Evolutionary conservation across 1,139 yeast species (phyloP), one percentile per base, ranked within the genome.

Genomic region (Yamadazyma diddensiae): DNA sequence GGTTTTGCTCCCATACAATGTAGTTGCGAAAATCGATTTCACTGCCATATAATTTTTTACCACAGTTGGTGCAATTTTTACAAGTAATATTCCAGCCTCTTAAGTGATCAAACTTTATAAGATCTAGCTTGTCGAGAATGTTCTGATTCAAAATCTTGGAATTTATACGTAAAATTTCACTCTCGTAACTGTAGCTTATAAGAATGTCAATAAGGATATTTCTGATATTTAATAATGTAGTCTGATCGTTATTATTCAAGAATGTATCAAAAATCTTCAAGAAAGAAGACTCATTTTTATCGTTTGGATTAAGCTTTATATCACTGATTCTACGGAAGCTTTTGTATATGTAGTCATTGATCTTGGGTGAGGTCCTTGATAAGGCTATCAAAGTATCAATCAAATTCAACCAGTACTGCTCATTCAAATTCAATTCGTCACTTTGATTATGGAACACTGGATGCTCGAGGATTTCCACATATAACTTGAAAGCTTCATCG

Each of bases 1-100:
- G 56, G 3, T 59, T 39, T 24, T 56, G 59, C 47, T 75, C 80
- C 84, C 83, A 79, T 3, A 71, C 71, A 15, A 47, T 38, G 26
- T 50, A 71, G 28, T 68, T 56, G 8, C 55, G 58, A 2, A 67
- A 62, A 23, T 65, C 59, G 3, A 79, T 58, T 1, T 73, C 15
- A 6, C 19, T 21, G 0, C 95, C 95, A 73, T 84, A 77, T 24
- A 85, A 57, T 20, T 59, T 58, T 41, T 74, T 76, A 2, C 83
- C 85, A 53, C 95, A 86, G 0, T 81, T 75, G 32, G 82, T 80
- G 55, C 95, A 86, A 29, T 64, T 70, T 31, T 72, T 67, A 13
- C 66, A 58, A 18, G 55, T 57, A 1, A 79, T 70, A 1, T 76
- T 59, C 85, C 90, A 80, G 0, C 95, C 95, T 32, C 56, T 52